Base-by-base conservation (phyloP, 2,329 filamentous ascomycete species). In the Dendrostoma leiphaemia region DNA sequence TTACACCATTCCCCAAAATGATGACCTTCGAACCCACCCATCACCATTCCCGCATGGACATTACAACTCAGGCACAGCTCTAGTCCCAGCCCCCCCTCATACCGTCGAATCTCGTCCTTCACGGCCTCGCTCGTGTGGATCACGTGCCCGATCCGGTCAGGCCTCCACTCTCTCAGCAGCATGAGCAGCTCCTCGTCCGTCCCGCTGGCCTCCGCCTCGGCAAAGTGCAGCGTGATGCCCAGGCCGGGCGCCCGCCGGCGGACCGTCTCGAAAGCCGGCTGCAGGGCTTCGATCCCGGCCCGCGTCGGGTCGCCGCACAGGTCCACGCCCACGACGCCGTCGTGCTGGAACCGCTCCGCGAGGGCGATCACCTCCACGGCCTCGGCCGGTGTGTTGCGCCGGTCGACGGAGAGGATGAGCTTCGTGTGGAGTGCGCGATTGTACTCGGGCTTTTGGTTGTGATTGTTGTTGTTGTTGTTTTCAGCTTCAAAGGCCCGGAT, bases 21-120 rank as follows among this genome's bases (percentile, higher is more conserved):
- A 69, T 94, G 90, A 46, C 84, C 84, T 54, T 79, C 75, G 57
- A 80, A 82, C 6, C 83, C 81, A 0, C 88, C 86, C 1, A 75
- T 71, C 48, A 88, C 84, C 83, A 94, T 84, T 60, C 83, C 84
- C 2, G 87, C 87, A 60, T 86, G 82, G 2, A 94, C 88, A 63
- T 94, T 94, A 69, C 90, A 93, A 60, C 85, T 90, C 57, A 94
- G 71, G 58, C 90, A 94, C 34, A 94, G 66, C 69, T 94, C 90
- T 12, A 94, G 68, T 2, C 86, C 88, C 26, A 92, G 65, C 1
- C 75, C 75, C 12, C 75, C 73, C 43, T 67, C 62, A 10, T 71
- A 68, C 12, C 31, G 28, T 53, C 79, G 87, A 56, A 81, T 89
- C 61, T 82, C 76, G 41, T 69, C 64, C 64, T 80, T 84, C n/a